These are phyloP conservation scores for Enterocytospora artemiae DNA, from an alignment of 371 early-diverging fungal genomes.

Conservation along the genomic window DNA sequence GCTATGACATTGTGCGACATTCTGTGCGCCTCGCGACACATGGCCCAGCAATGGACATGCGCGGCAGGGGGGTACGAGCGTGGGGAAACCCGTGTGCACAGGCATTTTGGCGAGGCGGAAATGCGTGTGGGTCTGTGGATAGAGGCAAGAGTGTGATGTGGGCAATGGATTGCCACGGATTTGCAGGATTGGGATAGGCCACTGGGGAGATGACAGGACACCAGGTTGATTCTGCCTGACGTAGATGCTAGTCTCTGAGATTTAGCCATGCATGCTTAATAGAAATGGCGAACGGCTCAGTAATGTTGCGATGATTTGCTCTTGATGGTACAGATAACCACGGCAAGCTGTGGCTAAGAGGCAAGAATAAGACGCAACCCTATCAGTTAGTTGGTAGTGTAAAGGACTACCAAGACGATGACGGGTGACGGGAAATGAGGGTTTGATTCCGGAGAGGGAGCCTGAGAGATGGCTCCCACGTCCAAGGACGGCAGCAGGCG, in stretches of 20 bases:
- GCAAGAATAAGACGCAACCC: conserved; percentile 19
- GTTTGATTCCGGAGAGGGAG: conserved; percentile 43
- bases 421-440: conserved; percentile 37
- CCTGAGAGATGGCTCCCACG: conserved; percentile 42
- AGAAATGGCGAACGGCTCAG: conserved; percentile 40
- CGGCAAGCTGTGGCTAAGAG: conserved; percentile 28
- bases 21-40: too few relatives aligned
- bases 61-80: too few relatives aligned
- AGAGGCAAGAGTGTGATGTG: too few relatives aligned
- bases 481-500: conserved; percentile 47
- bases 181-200: too few relatives aligned
- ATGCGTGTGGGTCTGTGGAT: too few relatives aligned
- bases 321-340: conserved; percentile 2
- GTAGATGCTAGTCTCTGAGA: conserved; percentile 37
- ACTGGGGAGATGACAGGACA: conserved; percentile 8
- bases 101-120: too few relatives aligned
- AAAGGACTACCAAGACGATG: conserved; percentile 34
- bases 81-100: too few relatives aligned
- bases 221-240: conserved; percentile 50
- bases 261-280: conserved; percentile 38
- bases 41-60: too few relatives aligned
- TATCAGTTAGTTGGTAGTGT: conserved; percentile 41
- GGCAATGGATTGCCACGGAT: too few relatives aligned
- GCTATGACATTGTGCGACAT: too few relatives aligned
- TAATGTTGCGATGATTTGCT: conserved; percentile 27